Base-by-base conservation (phyloP, 495 filamentous ascomycete species). In the Trichocladium uniseriatum region DNA sequence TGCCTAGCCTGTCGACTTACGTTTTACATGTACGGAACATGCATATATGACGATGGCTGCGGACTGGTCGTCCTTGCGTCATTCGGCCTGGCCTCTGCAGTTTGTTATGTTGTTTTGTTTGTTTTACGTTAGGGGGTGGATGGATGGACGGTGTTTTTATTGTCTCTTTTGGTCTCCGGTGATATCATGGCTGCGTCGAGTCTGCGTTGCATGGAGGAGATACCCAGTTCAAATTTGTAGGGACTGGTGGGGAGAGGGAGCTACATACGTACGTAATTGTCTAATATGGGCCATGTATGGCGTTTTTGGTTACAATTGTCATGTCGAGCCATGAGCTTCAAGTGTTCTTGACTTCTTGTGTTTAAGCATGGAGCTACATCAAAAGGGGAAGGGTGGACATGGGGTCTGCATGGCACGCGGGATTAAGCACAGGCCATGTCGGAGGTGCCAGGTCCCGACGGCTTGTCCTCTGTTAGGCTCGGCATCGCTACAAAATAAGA, bases 211-310 rank as follows among this genome's bases (percentile, higher is more conserved):
- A 34, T 15, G 34, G 41, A 16, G 43, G 49, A 43, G 43, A 45
- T 52, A 49, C 38, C 38, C 16, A 49, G 39, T 43, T 43, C 34
- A 37, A 21, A 15, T 18, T n/a, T 8, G 16, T 18, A 15, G 5
- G 15, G 22, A 24, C 20, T 20, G 22, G 31, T 36, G 31, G 20
- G 9, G 2, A 5, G 15, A 6, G 37, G 16, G 19, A 21, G 29
- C 3, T 38, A 52, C 21, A 16, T 29, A 52, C 28, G 35, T 52
- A 36, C 18, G 43, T 52, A 46, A 52, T 22, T 46, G 49, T 47
- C 22, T 45, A 52, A 45, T 45, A 47, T 45, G 28, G 19, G 38
- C 20, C 31, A 16, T 10, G 21, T 29, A 3, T 18, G 9, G 36
- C n/a, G 24, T 20, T 20, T 31, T 34, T 27, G 24, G 24, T 27